Evolutionary conservation across 306 rosid species (phyloP).

Genomic region (Prunus padus): DNA sequence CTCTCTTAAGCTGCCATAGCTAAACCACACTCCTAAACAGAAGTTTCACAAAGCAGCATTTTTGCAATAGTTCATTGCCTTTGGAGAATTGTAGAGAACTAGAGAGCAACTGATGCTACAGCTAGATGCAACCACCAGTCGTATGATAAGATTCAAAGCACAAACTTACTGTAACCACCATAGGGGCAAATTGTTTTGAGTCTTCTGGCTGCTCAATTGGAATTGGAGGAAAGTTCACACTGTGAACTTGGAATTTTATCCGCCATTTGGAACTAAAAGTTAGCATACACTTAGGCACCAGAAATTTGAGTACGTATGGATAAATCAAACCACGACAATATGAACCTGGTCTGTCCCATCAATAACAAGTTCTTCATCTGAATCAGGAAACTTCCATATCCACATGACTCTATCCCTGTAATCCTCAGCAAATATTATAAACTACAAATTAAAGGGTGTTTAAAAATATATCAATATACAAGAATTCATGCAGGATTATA

Average conservation of each 20-base stretch:
- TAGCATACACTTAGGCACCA: conserved; percentile 15
- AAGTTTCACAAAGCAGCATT: not conserved
- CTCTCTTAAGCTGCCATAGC: too few relatives aligned
- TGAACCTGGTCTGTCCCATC: conserved; percentile 55
- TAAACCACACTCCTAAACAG: not conserved
- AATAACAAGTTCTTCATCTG: conserved; percentile 30
- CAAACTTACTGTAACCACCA: conserved; percentile 61
- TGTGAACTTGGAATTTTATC: conserved; percentile 59
- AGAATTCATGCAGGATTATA: not conserved
- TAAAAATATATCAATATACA: not conserved
- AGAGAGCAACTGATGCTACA: not conserved
- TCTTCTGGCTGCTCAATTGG: conserved; percentile 69
- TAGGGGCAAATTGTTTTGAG: conserved; percentile 73
- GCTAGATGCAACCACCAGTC: not conserved
- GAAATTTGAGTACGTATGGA: not conserved
- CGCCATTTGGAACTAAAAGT: conserved; percentile 33
- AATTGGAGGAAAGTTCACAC: conserved; percentile 60
- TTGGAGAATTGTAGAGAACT: not conserved
- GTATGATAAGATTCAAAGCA: conserved; percentile 6
- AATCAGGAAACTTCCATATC: conserved; percentile 53
- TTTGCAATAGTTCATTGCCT: not conserved
- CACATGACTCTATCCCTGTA: conserved; percentile 57
- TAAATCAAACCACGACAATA: conserved; percentile 18
- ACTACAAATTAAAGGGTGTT: conserved; percentile 6
- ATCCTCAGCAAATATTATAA: not conserved